A percentile compares a stretch with the other conserved stretches of the same genome.
phyloP scores from a whole-genome alignment of 306 rosid species.

The Gillenia trifoliata region DNA sequence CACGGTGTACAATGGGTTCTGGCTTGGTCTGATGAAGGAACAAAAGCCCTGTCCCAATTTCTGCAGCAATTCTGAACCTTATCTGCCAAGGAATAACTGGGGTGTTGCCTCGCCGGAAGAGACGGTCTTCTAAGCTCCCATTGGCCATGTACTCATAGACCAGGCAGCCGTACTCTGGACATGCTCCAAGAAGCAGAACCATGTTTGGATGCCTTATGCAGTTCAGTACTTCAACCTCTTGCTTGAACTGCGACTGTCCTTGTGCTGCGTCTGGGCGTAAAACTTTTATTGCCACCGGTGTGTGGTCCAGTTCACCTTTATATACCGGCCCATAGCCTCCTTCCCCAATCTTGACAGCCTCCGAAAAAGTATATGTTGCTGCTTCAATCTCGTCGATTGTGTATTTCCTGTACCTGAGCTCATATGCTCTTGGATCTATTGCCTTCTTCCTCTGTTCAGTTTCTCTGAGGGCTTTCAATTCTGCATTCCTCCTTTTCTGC shows the following conservation, averaged over 20 bases:
- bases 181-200: constrained; percentile 92
- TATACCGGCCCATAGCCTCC: constrained; percentile 90
- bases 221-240: constrained; percentile 79
- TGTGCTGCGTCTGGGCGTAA: constrained; percentile 83
- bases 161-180: constrained; percentile 76
- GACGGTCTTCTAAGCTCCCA: constrained; percentile 90
- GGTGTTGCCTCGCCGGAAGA: constrained; percentile 42
- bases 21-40: constrained; percentile 83
- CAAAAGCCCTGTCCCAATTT: constrained; percentile 75
- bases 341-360: constrained; percentile 64
- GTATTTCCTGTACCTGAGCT: constrained; percentile 61
- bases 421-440: neutral
- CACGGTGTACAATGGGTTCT: constrained; percentile 91
- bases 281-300: constrained; percentile 73
- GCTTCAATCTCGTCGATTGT: constrained; percentile 60
- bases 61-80: constrained; percentile 77
- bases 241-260: constrained; percentile 74
- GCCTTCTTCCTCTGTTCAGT: constrained; percentile 30
- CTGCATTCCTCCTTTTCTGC: constrained; percentile 44
- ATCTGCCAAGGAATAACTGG: constrained; percentile 71
- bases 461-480: constrained; percentile 38
- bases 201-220: constrained; percentile 87
- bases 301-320: constrained; percentile 67
- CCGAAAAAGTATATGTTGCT: constrained; percentile 48
- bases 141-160: constrained; percentile 83